Evolutionary conservation across 345 rosid species (phyloP).

Genomic region (Citrus medica): DNA sequence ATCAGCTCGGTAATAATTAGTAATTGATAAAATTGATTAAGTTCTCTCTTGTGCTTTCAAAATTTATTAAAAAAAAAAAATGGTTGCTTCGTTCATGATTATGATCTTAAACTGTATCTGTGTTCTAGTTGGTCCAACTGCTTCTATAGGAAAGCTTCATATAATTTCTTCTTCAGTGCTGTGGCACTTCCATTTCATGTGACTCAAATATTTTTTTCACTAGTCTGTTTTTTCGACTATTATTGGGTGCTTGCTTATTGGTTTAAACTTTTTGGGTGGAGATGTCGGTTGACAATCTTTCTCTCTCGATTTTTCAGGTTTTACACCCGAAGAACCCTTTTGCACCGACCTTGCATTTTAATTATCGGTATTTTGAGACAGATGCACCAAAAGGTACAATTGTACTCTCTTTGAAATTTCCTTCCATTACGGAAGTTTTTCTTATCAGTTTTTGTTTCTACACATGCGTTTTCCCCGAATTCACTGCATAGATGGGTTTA

Average conservation of each 20-base stretch:
- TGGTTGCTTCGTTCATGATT: background rate
- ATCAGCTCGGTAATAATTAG: slow-evolving; percentile 68
- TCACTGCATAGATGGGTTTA: background rate
- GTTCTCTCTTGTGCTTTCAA: background rate
- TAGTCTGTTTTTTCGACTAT: background rate
- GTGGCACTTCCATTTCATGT: background rate
- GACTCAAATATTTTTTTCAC: background rate
- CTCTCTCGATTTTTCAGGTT: slow-evolving; percentile 36
- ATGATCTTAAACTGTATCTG: background rate
- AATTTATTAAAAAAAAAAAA: too few species aligned
- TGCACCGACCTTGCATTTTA: slow-evolving; percentile 88
- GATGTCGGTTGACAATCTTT: background rate
- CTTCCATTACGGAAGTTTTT: too few species aligned
- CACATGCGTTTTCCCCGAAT: background rate
- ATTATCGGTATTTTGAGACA: slow-evolving; percentile 78
- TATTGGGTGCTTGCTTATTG: background rate
- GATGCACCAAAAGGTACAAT: slow-evolving; percentile 80
- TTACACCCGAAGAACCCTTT: slow-evolving; percentile 90
- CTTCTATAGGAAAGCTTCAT: background rate
- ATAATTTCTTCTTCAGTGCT: background rate
- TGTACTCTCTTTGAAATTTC: background rate
- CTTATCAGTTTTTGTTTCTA: background rate
- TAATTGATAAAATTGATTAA: background rate
- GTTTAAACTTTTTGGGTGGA: background rate
- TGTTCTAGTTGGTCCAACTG: background rate